Base-by-base conservation (phyloP, 768 basidiomycete genomes). In the Rhodosporidiobolus sp. region DNA sequence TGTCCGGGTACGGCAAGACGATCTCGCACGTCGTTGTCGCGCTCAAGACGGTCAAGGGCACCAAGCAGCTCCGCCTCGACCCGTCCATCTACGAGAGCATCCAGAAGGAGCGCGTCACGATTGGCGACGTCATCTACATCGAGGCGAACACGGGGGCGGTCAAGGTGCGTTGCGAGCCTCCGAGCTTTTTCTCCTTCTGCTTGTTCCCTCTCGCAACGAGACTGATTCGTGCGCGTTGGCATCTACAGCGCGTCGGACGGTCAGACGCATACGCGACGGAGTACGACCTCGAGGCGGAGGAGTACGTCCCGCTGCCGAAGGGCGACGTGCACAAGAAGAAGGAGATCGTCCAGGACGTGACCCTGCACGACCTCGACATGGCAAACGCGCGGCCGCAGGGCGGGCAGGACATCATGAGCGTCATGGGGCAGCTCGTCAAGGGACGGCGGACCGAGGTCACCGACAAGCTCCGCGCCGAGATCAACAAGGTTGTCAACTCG, bases 401-500 rank as follows among this genome's bases (percentile, higher is more conserved):
- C 28, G 94, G 95, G 4, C 95, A 97, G 81, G 95, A 98, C 77
- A 96, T 98, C 81, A 97, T 97, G 94, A 91, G 90, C 79, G 93
- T 97, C 38, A 97, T 99, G 95, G 84, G 85, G 71, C 80, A 89
- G 77, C 84, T 98, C 24, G 91, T 96, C 74, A 95, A 93, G 81
- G 92, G 88, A 50, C 89, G 92, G 24, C 84, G 96, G 76, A 98
- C 95, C 22, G 96, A 98, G 80, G 90, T 99, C 10, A 98, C 95
- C 50, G 96, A 98, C 79, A 98, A 99, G 81, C 85, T 99, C 62
- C 85, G 95, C 67, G 85, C 88, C 73, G 95, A 99, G 82, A 94
- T 98, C 65, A 95, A 98, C 85, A 94, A 94, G 80, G 91, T 97
- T 46, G 96, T 98, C 49, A 91, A 96, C 82, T 87, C 90, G 48